Base-by-base conservation (phyloP, 805 yeast genomes). In the Teunomyces aglyptinius region DNA sequence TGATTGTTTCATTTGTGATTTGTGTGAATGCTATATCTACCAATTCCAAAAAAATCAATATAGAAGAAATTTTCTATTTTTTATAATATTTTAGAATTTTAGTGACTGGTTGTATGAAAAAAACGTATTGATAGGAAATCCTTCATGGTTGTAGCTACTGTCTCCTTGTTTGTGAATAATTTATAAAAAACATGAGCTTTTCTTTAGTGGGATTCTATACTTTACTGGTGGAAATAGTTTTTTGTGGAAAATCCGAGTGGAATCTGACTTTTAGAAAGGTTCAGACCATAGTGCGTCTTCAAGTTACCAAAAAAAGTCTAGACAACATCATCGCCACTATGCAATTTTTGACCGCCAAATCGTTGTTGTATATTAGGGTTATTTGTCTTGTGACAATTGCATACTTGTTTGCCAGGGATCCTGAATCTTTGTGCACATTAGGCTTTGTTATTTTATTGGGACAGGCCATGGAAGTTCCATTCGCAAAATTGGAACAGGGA, bases 391-490 rank as follows among this genome's bases (percentile, higher is more conserved):
- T 74, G 15, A 60, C 73, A 5, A 49, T 77, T 2, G 60, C 83
- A 1, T 81, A 72, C 56, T 65, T 66, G 45, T 60, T 81, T 33
- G 60, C 76, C 44, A 80, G 74, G 49, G 77, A 77, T 56, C 79
- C 84, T 2, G 57, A 64, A n/a, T 44, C 57, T 3, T 50, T 83
- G 16, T 53, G 76, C 16, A 70, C 70, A 12, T 67, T 78, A 40
- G 74, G 79, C 20, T 73, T 80, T 42, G 64, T 76, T 10, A 44
- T 79, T n/a, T 68, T 82, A 8, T 61, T 83, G 38, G 81, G 85
- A 0, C 77, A 77, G 54, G 83, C 89, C 5, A 78, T 83, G 86
- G 62, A 73, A 44, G 63, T 82, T 45, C 70, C 71, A 24, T 52
- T 60, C 28, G 60, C 61, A 36, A 58, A 57, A 18, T 59, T 63